Evolutionary conservation across 2,329 filamentous ascomycete species (phyloP), one percentile per base, ranked within the genome.

Genomic region (Malbranchea zuffiana): DNA sequence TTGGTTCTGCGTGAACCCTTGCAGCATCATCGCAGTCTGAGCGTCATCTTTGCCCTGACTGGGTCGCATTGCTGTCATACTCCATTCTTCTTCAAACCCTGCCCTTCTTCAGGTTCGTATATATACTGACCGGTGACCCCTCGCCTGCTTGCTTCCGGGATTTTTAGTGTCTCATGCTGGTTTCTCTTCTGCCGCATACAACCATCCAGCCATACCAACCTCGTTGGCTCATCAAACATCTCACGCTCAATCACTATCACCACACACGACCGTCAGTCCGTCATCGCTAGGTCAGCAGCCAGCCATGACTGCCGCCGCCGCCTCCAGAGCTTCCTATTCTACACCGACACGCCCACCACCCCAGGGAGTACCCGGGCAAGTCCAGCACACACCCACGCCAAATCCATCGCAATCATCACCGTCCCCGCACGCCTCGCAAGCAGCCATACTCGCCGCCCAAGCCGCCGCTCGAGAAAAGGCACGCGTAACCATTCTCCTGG

Each of bases 401-500:
- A 20, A 23, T 7, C 42, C 35, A 11, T 16, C 31, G 3, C 41
- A 40, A 18, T 29, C 37, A 3, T 40, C 41, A 6, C 41, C 41
- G 12, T 39, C 36, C 2, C 36, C 36, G 8, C 33, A 41, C 19
- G 13, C 34, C 33, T 17, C 39, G 31, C 43, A 38, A 18, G 39
- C 42, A n/a, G 43, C 40, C 13, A 32, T 50, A 8, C 21, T 46
- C 20, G 45, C 50, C n/a, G 51, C 50, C 20, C 39, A 49, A 7
- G 46, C 52, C 24, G 50, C 50, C 5, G 43, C 47, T 19, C 59
- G 65, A 23, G 65, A 68, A 44, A 62, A 62, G 36, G 61, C 62
- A 16, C 63, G 65, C 28, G 63, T 68, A 19, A 49, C 62, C 1
- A 51, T 60, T 5, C 54, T 68, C 5, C 51, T 68, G 8, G 63